Percentiles rank a stretch among this genome's conserved stretches.
These are phyloP conservation scores for Claviceps monticola DNA, from an alignment of 2,329 filamentous ascomycete species.

Conservation along the genomic window DNA sequence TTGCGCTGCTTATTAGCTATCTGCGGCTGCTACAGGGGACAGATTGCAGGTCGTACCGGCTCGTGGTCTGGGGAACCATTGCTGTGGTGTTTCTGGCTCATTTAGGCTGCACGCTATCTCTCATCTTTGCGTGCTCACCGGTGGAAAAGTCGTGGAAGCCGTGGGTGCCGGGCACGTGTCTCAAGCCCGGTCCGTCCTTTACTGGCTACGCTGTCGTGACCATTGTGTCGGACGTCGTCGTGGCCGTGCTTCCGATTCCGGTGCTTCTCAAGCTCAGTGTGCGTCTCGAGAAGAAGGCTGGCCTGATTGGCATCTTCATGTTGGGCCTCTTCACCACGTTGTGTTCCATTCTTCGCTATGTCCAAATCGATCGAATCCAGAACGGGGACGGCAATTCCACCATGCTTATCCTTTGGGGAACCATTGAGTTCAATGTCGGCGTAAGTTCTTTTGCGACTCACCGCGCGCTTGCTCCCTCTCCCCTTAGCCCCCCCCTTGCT, in stretches of 20 bases:
- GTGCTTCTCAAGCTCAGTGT: slow-evolving; percentile 35
- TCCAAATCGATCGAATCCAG: slow-evolving; percentile 36
- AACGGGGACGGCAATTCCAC: slow-evolving; percentile 39
- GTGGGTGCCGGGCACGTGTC: slow-evolving; percentile 24
- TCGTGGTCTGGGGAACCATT: slow-evolving; percentile 30
- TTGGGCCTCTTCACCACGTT: slow-evolving; percentile 41
- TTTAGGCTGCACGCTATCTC: slow-evolving; percentile 31
- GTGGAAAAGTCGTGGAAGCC: slow-evolving; percentile 34
- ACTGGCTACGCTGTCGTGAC: slow-evolving; percentile 38
- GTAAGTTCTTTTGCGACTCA: slow-evolving; percentile 20
- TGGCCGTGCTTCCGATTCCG: slow-evolving; percentile 36
- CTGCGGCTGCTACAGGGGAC: slow-evolving; percentile 35
- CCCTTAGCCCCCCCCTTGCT: too few relatives aligned
- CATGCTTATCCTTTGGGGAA: slow-evolving; percentile 42
- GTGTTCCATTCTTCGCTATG: slow-evolving; percentile 38
- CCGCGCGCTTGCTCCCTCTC: background rate
- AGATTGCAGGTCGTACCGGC: slow-evolving; percentile 28
- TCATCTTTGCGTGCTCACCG: slow-evolving; percentile 36
- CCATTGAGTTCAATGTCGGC: slow-evolving; percentile 43
- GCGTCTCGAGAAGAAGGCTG: slow-evolving; percentile 32
- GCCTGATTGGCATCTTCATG: slow-evolving; percentile 36
- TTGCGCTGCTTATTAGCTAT: slow-evolving; percentile 38
- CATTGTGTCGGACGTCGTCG: slow-evolving; percentile 35
- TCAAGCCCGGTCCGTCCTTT: slow-evolving; percentile 32
- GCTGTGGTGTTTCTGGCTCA: slow-evolving; percentile 30